Evolutionary conservation across 2,329 filamentous ascomycete genomes (phyloP).

Genomic region (Talaromyces amestolkiae): DNA sequence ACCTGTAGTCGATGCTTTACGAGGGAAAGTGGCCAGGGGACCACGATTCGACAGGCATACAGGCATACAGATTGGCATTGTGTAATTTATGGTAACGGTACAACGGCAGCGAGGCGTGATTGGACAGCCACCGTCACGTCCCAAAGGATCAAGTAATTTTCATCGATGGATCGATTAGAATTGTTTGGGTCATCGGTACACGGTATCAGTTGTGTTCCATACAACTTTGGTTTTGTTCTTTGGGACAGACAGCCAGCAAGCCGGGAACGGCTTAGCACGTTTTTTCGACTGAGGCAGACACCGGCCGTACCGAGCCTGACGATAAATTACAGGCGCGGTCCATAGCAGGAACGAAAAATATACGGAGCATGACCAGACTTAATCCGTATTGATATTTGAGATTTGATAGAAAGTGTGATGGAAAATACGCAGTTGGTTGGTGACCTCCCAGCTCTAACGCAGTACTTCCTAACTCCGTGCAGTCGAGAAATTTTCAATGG

Average conservation of each 20-base stretch:
- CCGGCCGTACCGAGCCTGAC: conserved; percentile 1
- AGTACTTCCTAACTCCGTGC: neutral
- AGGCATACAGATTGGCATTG: no score
- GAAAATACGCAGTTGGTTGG: neutral
- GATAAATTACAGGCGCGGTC: neutral
- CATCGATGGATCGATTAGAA: neutral
- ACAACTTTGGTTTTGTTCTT: neutral
- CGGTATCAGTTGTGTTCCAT: neutral
- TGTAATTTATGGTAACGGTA: neutral
- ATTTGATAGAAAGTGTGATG: neutral
- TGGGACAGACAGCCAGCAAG: conserved; percentile 7
- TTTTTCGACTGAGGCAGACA: neutral
- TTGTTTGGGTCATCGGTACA: conserved; percentile 1
- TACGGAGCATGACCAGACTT: neutral
- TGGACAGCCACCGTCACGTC: conserved; percentile 1
- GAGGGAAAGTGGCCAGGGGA: conserved; percentile 19
- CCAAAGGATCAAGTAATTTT: neutral
- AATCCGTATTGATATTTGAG: neutral
- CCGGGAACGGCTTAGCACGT: conserved; percentile 18
- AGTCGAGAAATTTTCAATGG: neutral
- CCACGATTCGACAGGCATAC: conserved; percentile 13
- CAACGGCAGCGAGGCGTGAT: neutral
- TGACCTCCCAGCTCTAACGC: neutral
- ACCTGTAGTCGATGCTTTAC: neutral
- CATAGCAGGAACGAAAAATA: neutral